Evolutionary conservation across 129 eudicot species (phyloP).

Genomic region (Helianthus annuus): DNA sequence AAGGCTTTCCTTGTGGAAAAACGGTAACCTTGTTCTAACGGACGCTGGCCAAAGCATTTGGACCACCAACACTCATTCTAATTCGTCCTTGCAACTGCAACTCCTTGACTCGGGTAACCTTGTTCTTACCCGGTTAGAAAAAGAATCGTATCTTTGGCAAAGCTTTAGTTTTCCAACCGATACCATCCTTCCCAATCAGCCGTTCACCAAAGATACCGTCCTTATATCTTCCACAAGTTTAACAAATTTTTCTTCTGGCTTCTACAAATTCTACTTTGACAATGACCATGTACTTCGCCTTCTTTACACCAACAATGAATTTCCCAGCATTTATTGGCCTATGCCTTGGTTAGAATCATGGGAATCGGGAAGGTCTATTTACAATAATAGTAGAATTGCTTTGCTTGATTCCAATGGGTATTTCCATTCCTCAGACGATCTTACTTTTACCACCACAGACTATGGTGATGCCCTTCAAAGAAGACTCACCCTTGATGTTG

Average conservation of each 20-base stretch:
- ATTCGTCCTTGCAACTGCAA: background rate
- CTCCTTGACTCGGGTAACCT: conserved; percentile 36
- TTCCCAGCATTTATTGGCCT: conserved; percentile 22
- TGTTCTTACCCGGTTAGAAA: conserved; percentile 8
- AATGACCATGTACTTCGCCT: conserved; percentile 30
- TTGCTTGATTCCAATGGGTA: conserved; percentile 25
- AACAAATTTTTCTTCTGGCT: conserved; percentile 33
- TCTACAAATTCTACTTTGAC: conserved; percentile 31
- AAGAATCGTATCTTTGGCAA: conserved; percentile 30
- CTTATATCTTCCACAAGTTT: conserved; percentile 30
- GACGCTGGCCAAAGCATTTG: conserved; percentile 30
- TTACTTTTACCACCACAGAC: conserved; percentile 18
- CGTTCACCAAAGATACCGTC: conserved; percentile 6
- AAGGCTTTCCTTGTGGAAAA: conserved; percentile 7
- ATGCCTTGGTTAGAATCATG: background rate
- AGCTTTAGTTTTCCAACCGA: conserved; percentile 45
- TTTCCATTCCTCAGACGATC: conserved; percentile 33
- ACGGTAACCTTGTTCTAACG: conserved; percentile 32
- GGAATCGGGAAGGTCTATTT: conserved; percentile 5
- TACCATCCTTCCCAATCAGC: conserved; percentile 44
- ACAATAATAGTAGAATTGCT: conserved; percentile 19
- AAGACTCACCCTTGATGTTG: conserved; percentile 29
- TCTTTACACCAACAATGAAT: conserved; percentile 24
- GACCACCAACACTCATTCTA: conserved; percentile 21
- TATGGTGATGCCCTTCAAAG: conserved; percentile 27